phyloP scores from a whole-genome alignment of 2,329 filamentous ascomycete genomes.

The Simplicillium sp. region DNA sequence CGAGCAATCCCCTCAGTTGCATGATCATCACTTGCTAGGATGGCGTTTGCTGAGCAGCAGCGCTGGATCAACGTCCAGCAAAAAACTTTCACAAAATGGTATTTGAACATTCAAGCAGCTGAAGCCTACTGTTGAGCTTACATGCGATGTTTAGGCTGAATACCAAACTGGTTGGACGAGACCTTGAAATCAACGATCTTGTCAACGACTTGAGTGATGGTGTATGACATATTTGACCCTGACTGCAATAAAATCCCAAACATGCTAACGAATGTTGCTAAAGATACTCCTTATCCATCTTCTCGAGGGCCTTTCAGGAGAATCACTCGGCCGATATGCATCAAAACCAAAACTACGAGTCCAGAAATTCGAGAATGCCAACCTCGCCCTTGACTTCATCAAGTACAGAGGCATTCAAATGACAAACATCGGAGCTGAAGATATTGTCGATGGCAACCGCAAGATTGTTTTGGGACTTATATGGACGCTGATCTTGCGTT shows the following conservation, averaged over 20 bases:
- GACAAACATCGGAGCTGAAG: conserved; percentile 97
- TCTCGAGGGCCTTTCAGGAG: conserved; percentile 88
- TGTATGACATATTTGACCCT: conserved; percentile 44
- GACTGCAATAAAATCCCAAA: neutral
- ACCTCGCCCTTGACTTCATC: conserved; percentile 89
- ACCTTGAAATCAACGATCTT: conserved; percentile 76
- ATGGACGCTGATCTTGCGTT: conserved; percentile 95
- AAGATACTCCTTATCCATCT: conserved; percentile 93
- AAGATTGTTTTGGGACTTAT: conserved; percentile 97
- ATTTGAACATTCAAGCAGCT: conserved; percentile 6
- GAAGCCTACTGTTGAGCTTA: neutral
- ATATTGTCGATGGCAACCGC: conserved; percentile 93
- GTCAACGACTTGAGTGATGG: conserved; percentile 88
- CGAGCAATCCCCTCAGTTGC: neutral
- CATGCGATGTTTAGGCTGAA: conserved; percentile 60
- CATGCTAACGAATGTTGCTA: conserved; percentile 9
- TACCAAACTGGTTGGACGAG: conserved; percentile 75
- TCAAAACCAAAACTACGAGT: conserved; percentile 93
- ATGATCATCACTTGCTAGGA: conserved; percentile 27
- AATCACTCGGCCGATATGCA: conserved; percentile 93
- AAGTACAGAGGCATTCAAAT: conserved; percentile 86
- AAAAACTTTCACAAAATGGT: conserved; percentile 98
- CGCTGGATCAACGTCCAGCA: conserved; percentile 77
- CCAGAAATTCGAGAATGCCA: conserved; percentile 96
- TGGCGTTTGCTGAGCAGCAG: conserved; percentile 56